Percentiles rank a stretch among this genome's conserved stretches.
Conservation (phyloP, 2,329 filamentous ascomycete species). For the Trichocomaceae sp. region DNA sequence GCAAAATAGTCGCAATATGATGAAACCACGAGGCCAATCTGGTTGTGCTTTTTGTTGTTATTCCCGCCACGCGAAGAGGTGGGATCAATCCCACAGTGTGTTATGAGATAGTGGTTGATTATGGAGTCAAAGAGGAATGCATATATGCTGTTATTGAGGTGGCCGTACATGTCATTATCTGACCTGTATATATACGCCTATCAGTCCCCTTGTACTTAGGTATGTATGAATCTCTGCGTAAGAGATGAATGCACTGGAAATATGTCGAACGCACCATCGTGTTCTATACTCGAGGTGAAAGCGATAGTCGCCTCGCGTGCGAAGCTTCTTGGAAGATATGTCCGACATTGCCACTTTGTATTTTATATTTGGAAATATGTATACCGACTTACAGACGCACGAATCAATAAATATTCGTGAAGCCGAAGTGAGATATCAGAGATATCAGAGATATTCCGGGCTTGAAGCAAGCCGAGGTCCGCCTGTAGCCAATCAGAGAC, state of each 20-base stretch:
- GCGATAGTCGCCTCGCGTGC: slow-evolving; percentile 62
- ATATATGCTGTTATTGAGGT: slow-evolving; percentile 88
- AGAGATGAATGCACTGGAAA: no score
- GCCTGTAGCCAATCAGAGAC: slow-evolving; percentile 1
- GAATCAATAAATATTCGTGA: no score
- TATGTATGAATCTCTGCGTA: no score
- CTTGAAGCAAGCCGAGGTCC: slow-evolving; percentile 3
- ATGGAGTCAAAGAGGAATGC: slow-evolving; percentile 83
- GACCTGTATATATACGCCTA: slow-evolving; percentile 48
- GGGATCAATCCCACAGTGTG: slow-evolving; percentile 67
- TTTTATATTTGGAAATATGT: no score
- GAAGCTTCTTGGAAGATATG: slow-evolving; percentile 52
- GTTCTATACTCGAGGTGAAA: slow-evolving; percentile 78
- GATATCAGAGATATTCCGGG: no score
- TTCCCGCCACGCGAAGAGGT: slow-evolving; percentile 6
- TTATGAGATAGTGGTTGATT: slow-evolving; percentile 81
- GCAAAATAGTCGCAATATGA: slow-evolving; percentile 81
- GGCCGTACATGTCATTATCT: slow-evolving; percentile 92
- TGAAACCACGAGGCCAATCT: slow-evolving; percentile 79
- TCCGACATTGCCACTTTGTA: slow-evolving; percentile 24
- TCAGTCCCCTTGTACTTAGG: background rate
- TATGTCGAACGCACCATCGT: slow-evolving; percentile 56
- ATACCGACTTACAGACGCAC: no score
- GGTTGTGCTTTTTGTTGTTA: slow-evolving; percentile 36
- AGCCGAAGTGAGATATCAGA: no score